A percentile compares a stretch with the other conserved stretches of the same genome.
These are phyloP conservation scores for Chytridium lagenaria DNA, from an alignment of 371 early-diverging fungal species.

Conservation along the genomic window DNA sequence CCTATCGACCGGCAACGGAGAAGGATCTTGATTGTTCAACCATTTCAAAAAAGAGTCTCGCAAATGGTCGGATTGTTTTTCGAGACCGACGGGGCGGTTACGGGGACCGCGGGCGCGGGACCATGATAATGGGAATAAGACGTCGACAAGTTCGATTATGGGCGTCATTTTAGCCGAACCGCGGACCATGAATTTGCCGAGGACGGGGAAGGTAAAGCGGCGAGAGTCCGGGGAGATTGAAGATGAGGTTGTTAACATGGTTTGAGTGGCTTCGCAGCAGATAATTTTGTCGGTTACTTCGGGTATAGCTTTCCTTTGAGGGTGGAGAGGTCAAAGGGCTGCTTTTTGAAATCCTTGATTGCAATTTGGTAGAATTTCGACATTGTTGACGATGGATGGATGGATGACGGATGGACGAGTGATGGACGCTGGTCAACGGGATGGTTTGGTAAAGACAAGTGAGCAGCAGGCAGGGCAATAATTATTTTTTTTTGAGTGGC, in stretches of 20 bases:
- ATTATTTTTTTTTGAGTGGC: too few relatives aligned
- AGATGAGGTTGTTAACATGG: background rate
- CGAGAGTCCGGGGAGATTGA: background rate
- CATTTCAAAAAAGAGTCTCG: too few relatives aligned
- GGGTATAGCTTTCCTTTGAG: slow-evolving; percentile 32
- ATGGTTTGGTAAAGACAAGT: too few relatives aligned
- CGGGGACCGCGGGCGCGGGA: background rate
- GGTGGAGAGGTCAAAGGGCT: slow-evolving; percentile 56
- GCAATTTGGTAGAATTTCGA: slow-evolving; percentile 60
- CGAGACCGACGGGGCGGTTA: background rate
- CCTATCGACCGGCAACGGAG: too few relatives aligned
- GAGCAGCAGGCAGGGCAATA: too few relatives aligned
- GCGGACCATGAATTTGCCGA: slow-evolving; percentile 16
- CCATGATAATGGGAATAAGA: background rate
- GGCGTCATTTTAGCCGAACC: background rate
- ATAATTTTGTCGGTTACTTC: background rate
- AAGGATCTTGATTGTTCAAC: too few relatives aligned
- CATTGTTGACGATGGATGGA: background rate
- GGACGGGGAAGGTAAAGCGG: background rate
- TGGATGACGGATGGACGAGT: background rate
- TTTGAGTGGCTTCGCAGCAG: background rate
- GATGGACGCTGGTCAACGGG: background rate
- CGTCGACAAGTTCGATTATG: background rate
- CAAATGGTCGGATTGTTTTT: too few relatives aligned
- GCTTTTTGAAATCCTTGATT: slow-evolving; percentile 57